phyloP scores from a whole-genome alignment of 108 stramenopile species.

The Pseudonitzschia multiseries region DNA sequence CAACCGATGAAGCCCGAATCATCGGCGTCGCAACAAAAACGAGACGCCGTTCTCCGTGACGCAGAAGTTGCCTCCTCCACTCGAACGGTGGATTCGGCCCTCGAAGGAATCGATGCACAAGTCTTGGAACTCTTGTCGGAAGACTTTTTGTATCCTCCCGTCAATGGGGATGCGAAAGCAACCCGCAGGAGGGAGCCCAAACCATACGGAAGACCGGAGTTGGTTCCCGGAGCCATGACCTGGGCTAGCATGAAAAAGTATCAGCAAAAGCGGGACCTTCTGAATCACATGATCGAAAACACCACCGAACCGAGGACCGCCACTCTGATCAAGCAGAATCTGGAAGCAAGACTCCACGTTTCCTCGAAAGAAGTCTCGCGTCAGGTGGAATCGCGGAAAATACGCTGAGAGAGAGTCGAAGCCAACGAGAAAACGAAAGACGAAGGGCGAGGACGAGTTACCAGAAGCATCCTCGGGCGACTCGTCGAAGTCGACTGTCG shows the following conservation, averaged over 20 bases:
- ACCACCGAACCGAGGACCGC: slow-evolving; percentile 6
- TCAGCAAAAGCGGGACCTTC: slow-evolving; percentile 23
- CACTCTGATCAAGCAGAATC: background rate
- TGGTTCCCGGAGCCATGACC: slow-evolving; percentile 59
- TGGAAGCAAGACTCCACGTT: slow-evolving; percentile 2
- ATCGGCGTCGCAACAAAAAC: slow-evolving; percentile 3
- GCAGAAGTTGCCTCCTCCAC: background rate
- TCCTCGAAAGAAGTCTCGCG: background rate
- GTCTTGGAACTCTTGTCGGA: slow-evolving; percentile 29
- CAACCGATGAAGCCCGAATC: slow-evolving; percentile 21
- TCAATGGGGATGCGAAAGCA: background rate
- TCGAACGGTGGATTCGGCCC: slow-evolving; percentile 25
- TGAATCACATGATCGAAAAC: slow-evolving; percentile 16
- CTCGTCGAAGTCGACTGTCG: background rate
- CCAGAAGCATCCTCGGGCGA: background rate
- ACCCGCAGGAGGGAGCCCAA: background rate
- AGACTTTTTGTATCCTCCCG: slow-evolving; percentile 24
- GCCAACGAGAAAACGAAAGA: background rate
- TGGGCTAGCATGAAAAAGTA: slow-evolving; percentile 39
- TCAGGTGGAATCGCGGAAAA: background rate
- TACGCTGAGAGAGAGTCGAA: background rate
- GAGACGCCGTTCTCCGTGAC: slow-evolving; percentile 25
- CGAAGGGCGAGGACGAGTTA: background rate
- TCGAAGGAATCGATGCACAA: slow-evolving; percentile 33
- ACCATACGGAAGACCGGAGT: slow-evolving; percentile 50